Percentiles rank a stretch among this genome's conserved stretches.
These are phyloP conservation scores for Trifolium subterraneum DNA, from an alignment of 306 rosid species.

Conservation along the genomic window DNA sequence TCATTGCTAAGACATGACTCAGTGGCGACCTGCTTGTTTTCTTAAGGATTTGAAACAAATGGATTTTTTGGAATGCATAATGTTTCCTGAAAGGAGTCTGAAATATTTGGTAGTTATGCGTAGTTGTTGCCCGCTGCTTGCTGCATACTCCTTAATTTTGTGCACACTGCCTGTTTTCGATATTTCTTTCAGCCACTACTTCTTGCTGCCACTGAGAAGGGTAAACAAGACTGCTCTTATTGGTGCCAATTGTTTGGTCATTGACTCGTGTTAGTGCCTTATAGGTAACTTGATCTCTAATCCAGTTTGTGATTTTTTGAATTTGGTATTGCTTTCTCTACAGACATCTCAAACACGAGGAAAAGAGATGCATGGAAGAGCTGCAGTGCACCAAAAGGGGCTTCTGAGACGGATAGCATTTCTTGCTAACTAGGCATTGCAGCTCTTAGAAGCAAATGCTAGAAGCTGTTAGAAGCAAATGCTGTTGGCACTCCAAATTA, in stretches of 20 bases:
- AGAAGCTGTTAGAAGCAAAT: constrained; percentile 56
- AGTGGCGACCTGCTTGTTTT: background rate
- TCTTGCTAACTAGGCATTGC: constrained; percentile 6
- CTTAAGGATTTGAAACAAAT: background rate
- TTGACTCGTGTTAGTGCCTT: constrained; percentile 71
- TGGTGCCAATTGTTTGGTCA: constrained; percentile 83
- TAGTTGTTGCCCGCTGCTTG: too few species aligned
- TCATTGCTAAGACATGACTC: background rate
- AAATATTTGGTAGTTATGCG: too few species aligned
- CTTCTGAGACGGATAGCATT: too few species aligned
- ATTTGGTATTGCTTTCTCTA: constrained; percentile 37
- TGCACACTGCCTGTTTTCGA: too few species aligned
- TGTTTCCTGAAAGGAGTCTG: too few species aligned
- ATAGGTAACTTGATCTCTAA: constrained; percentile 3
- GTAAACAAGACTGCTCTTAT: too few species aligned
- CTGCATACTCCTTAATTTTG: too few species aligned
- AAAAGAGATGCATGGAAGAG: constrained; percentile 93
- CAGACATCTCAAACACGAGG: constrained; percentile 90
- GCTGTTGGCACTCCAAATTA: constrained; percentile 27
- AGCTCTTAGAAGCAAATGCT: constrained; percentile 52
- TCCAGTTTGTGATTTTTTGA: constrained; percentile 20
- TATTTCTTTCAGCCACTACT: too few species aligned
- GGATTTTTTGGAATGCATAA: background rate
- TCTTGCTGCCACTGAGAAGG: constrained; percentile 73
- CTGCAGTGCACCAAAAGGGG: constrained; percentile 59